phyloP scores from a whole-genome alignment of 805 yeast species.

The Monosporozyma aerobia region DNA sequence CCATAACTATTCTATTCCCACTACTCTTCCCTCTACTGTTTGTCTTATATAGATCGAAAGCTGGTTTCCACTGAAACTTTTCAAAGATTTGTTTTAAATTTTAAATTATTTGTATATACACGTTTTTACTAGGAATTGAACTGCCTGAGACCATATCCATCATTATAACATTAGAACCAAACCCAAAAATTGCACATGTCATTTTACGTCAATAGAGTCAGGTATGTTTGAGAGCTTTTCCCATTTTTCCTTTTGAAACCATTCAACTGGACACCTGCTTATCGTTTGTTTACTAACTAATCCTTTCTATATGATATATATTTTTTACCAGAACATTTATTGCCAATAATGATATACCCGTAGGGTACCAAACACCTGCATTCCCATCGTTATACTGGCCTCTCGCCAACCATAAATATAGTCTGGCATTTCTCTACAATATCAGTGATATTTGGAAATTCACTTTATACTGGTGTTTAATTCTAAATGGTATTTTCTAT shows the following conservation, averaged over 20 bases:
- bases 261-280: neutral
- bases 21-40: neutral
- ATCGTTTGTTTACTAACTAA: neutral
- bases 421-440: slow-evolving; percentile 54
- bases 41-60: neutral
- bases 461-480: slow-evolving; percentile 73
- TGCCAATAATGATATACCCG: slow-evolving; percentile 52
- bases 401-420: slow-evolving; percentile 29
- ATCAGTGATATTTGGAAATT: slow-evolving; percentile 70
- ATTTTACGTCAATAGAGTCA: neutral
- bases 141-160: neutral
- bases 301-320: neutral
- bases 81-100: neutral
- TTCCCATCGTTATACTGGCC: slow-evolving; percentile 85
- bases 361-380: slow-evolving; percentile 68
- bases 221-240: neutral
- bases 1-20: neutral
- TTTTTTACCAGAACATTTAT: slow-evolving; percentile 29
- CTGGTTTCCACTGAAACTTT: neutral
- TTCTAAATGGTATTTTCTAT: slow-evolving; percentile 57
- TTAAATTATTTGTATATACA: neutral
- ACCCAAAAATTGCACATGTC: neutral
- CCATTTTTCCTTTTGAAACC: neutral
- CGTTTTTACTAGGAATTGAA: neutral
- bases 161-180: neutral